phyloP scores from a whole-genome alignment of 169 alveolate genomes.

The Besnoitia besnoiti region DNA sequence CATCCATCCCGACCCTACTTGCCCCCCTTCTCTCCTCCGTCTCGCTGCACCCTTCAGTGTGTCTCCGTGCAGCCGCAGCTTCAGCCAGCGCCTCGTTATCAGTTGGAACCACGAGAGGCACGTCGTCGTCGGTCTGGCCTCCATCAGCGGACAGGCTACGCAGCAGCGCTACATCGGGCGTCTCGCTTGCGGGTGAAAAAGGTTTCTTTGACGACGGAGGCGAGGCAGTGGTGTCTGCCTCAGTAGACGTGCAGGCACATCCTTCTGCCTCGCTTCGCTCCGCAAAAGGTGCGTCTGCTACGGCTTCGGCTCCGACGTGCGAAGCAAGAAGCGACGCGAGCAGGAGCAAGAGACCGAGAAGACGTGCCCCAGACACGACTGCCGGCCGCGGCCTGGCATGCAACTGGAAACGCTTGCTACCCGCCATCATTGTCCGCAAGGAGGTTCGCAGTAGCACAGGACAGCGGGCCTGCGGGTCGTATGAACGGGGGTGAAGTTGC shows the following conservation, averaged over 20 bases:
- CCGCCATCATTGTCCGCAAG: no score
- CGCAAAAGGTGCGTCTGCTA: not conserved
- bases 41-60: conserved; percentile 32
- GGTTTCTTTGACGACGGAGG: not conserved
- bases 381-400: no score
- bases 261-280: not conserved
- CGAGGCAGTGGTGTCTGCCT: not conserved
- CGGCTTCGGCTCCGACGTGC: not conserved
- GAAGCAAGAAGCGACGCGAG: not conserved
- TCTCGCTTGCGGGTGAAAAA: not conserved
- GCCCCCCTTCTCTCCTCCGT: not conserved
- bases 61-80: conserved; percentile 35
- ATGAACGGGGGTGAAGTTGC: no score
- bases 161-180: not conserved
- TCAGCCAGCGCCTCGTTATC: conserved; percentile 9
- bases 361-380: not conserved
- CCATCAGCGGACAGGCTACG: not conserved
- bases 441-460: no score
- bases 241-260: not conserved
- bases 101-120: not conserved
- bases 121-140: not conserved
- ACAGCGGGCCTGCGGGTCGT: no score
- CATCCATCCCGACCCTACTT: not conserved
- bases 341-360: no score
- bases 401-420: no score